A percentile compares a stretch with the other conserved stretches of the same genome.
These are phyloP conservation scores for Chlorella ohadii DNA, from an alignment of 139 green algal genomes.

Conservation along the genomic window DNA sequence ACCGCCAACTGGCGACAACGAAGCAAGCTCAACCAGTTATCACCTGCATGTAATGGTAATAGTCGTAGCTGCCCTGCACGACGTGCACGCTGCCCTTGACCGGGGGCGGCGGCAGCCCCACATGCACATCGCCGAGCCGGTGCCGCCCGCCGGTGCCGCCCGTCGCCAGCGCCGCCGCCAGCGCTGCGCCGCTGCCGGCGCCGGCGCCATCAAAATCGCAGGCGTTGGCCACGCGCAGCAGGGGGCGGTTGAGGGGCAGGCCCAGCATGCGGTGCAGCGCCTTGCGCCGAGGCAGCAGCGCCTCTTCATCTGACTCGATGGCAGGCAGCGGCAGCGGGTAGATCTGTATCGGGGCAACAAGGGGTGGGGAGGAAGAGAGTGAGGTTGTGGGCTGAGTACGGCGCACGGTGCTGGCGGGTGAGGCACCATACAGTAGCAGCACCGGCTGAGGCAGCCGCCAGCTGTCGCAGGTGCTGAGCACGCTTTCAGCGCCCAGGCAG, in stretches of 20 bases:
- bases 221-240: conserved; percentile 75
- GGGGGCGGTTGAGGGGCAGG: conserved; percentile 79
- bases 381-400: not conserved
- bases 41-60: conserved; percentile 97
- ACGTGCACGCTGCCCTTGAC: conserved; percentile 67
- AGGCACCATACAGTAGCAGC: not conserved
- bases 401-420: too few relatives aligned
- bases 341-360: conserved; percentile 19
- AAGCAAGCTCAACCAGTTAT: not conserved
- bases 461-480: too few relatives aligned
- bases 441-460: not conserved
- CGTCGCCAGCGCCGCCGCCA: not conserved
- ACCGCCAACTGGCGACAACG: not conserved
- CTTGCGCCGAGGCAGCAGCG: conserved; percentile 33
- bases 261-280: conserved; percentile 69
- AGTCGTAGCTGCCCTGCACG: conserved; percentile 89
- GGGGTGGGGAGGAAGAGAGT: too few relatives aligned
- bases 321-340: conserved; percentile 51
- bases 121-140: conserved; percentile 80
- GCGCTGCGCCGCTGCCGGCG: not conserved
- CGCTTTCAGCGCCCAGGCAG: not conserved
- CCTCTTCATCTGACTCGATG: conserved; percentile 50
- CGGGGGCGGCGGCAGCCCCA: conserved; percentile 53
- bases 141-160: conserved; percentile 2
- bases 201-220: conserved; percentile 33